Evolutionary conservation across 371 early-diverging fungal genomes (phyloP), one percentile per base, ranked within the genome.

Genomic region (Apophysomyces ossiformis): DNA sequence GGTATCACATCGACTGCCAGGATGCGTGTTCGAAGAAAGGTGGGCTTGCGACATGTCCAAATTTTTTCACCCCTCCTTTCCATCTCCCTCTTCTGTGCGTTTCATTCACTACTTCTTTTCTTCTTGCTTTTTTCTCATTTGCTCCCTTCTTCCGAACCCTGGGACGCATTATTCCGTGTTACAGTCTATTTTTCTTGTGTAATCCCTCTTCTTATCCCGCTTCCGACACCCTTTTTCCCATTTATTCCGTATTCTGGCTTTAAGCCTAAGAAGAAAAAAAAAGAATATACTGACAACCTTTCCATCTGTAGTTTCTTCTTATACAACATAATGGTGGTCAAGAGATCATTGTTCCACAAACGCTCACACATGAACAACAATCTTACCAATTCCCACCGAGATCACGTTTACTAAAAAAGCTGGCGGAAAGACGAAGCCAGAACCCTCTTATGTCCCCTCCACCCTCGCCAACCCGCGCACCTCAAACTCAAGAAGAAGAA

Each of bases 361-460:
- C 63, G 63, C 59, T 81, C 56, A 81, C 81, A n/a, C 64, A 74
- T 57, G 81, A 81, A 65, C 77, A 81, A 69, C 69, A 81, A 44
- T 73, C 76, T 21, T 81, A 81, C 59, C 74, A 81, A 69, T 81
- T 81, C 62, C 81, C 81, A 58, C 81, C 78, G 46, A 64, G 81
- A 35, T 81, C 81, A 11, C 70, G 70, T 58, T 69, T 81, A 15
- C 64, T 81, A 6, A 81, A 76, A 35, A 74, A 71, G 57, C 67
- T 41, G 32, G 16, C 26, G 18, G 41, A 15, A 21, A 60, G 41
- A 6, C 60, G 37, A 21, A 38, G 26, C 16, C 38, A 38, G 8
- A 60, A 38, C 18, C 38, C 38, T 21, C n/a, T 43, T 15, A 11
- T 13, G 7, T 16, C 26, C 60, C 11, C 5, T 41, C 26, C 43